Percentiles rank a stretch among this genome's conserved stretches.
Conservation (phyloP, 306 rosid species). For the Lathyrus oleraceus region DNA sequence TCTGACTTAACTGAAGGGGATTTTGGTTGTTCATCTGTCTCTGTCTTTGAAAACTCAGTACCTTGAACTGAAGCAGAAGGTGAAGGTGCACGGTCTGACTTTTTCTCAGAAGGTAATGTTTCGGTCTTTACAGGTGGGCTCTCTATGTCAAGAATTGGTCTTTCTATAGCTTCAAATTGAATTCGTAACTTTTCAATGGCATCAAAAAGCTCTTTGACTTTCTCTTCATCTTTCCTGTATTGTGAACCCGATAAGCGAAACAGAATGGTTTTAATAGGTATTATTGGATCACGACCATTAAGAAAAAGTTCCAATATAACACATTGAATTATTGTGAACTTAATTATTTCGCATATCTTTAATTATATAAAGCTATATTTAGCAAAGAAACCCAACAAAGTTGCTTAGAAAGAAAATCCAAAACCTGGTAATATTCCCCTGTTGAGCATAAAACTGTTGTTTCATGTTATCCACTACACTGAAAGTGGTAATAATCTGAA, state of each 20-base stretch:
- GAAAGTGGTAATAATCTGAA: conserved; percentile 92
- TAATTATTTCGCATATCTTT: conserved; percentile 12
- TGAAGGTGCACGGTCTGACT: conserved; percentile 37
- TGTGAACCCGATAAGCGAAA: conserved; percentile 19
- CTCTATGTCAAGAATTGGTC: conserved; percentile 80
- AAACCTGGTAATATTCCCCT: conserved; percentile 67
- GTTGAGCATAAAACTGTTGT: conserved; percentile 76
- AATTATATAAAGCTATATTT: not conserved
- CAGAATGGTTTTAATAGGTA: not conserved
- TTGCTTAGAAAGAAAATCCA: conserved; percentile 31
- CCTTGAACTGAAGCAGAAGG: conserved; percentile 39
- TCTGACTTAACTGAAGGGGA: conserved; percentile 49
- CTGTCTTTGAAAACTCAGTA: conserved; percentile 36
- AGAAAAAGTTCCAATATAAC: conserved; percentile 1
- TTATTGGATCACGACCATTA: conserved; percentile 9
- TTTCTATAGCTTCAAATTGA: conserved; percentile 79
- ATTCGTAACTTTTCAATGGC: conserved; percentile 64
- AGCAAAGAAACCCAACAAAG: not conserved
- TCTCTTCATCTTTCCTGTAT: conserved; percentile 79
- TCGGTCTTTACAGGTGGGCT: conserved; percentile 58
- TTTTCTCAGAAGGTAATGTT: conserved; percentile 50
- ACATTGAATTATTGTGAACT: conserved; percentile 23
- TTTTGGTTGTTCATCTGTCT: conserved; percentile 43
- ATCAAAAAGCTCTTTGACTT: conserved; percentile 69
- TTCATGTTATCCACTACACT: conserved; percentile 95